Base-by-base conservation (phyloP, 768 basidiomycete species). In the Tylopilus plumbeoviolaceoides region DNA sequence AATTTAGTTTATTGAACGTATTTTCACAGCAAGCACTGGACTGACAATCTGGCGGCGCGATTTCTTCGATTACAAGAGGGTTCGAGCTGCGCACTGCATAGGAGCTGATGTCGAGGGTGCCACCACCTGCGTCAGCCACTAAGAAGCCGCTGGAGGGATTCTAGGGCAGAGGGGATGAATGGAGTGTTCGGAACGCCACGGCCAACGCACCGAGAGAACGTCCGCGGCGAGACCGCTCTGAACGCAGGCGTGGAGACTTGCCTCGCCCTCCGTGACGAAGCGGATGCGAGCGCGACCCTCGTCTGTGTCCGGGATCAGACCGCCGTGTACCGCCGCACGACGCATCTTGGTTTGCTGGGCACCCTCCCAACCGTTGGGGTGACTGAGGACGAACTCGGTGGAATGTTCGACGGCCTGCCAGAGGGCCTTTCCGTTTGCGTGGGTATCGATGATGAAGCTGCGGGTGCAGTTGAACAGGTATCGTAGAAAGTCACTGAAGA, bases 211-310 rank as follows among this genome's bases (percentile, higher is more conserved):
- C 48, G 82, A 84, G 58, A 91, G 80, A 31, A 90, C 85, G 57
- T 90, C 87, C 3, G 80, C 82, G 17, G 88, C 87, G 4, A 91
- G 75, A 9, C 88, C 88, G 61, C 83, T 89, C 59, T 88, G 68
- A 4, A 90, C 82, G 66, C 88, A 90, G 0, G 87, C 84, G 64
- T 91, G 88, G 60, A 91, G 70, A 75, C 88, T 89, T 1, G 88
- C 88, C 70, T 91, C 88, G 48, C 88, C 88, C 65, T 90, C 88
- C 4, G 87, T 91, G 48, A 91, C 88, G 57, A 91, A 90, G 35
- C 85, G 74, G 59, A 91, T 87, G 51, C 85, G 74, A 1, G 87
- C 80, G 56, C 81, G 82, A 3, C 87, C 87, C 51, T 80, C 82
- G 58, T 85, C 84, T 1, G 83, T 85, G 65, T 89, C 85, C 2